Conservation (phyloP, 805 yeast species). For the Metschnikowia corniflorae region DNA sequence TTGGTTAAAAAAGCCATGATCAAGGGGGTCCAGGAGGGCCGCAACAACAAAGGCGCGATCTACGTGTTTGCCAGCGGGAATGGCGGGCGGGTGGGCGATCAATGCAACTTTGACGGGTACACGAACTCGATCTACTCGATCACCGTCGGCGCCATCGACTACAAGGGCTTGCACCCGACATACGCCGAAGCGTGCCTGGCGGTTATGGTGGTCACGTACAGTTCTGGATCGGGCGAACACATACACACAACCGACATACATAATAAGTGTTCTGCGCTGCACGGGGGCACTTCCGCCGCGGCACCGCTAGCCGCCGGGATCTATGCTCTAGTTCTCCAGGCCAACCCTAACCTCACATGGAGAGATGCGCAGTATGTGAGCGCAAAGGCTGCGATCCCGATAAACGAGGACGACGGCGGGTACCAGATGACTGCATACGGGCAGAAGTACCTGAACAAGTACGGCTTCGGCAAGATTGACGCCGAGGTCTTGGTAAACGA, state of each 20-base stretch:
- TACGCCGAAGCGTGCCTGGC: conserved; percentile 95
- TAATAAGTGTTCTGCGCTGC: conserved; percentile 62
- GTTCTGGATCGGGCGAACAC: conserved; percentile 85
- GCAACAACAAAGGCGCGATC: conserved; percentile 75
- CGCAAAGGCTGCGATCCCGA: conserved; percentile 64
- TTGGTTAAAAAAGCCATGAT: conserved; percentile 77
- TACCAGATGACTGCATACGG: conserved; percentile 74
- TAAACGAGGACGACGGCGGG: conserved; percentile 63
- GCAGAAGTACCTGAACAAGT: conserved; percentile 72
- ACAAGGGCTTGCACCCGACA: conserved; percentile 78
- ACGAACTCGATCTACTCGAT: conserved; percentile 93
- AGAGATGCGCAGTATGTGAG: conserved; percentile 88
- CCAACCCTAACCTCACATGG: conserved; percentile 89
- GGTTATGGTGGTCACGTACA: conserved; percentile 87
- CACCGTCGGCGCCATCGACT: conserved; percentile 92
- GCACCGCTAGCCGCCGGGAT: conserved; percentile 99
- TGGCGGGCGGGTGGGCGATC: conserved; percentile 80
- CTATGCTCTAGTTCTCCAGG: conserved; percentile 75
- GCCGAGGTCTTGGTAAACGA: conserved; percentile 68
- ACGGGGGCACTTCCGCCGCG: conserved; percentile 98
- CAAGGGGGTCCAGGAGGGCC: conserved; percentile 81
- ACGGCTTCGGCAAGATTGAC: conserved; percentile 91
- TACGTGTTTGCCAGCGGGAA: conserved; percentile 97
- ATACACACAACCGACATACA: conserved; percentile 85
- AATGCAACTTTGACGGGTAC: conserved; percentile 96